Percentiles rank a stretch among this genome's conserved stretches.
Evolutionary conservation across 139 green algal species (phyloP).

Genomic region (Coelastrella sp.): DNA sequence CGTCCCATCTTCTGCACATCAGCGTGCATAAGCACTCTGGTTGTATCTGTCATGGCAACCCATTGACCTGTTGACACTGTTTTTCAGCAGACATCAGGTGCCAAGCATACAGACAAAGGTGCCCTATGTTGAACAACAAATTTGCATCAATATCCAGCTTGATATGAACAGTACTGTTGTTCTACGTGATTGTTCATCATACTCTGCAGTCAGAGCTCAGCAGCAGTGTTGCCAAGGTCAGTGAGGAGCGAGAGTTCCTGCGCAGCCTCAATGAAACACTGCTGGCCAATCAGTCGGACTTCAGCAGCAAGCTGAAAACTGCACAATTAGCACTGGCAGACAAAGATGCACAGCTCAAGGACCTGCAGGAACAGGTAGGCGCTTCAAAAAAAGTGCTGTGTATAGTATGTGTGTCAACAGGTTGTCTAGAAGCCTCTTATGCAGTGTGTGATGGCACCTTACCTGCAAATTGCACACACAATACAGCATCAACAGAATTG

Average conservation of each 20-base stretch:
- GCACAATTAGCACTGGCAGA: constrained; percentile 53
- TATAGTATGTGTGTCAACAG: not conserved
- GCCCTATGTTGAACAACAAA: too few relatives aligned
- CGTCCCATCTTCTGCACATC: too few relatives aligned
- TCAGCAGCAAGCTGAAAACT: constrained; percentile 52
- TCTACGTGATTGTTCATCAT: not conserved
- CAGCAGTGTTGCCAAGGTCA: constrained; percentile 49
- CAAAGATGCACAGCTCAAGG: constrained; percentile 60
- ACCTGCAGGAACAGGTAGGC: constrained; percentile 73
- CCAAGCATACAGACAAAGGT: too few relatives aligned
- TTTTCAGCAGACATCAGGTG: too few relatives aligned
- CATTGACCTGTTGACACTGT: too few relatives aligned
- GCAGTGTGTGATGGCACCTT: too few relatives aligned
- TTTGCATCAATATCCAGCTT: not conserved
- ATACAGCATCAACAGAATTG: too few relatives aligned
- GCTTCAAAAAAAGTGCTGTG: not conserved
- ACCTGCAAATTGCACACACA: too few relatives aligned
- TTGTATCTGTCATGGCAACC: too few relatives aligned
- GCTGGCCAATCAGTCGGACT: constrained; percentile 73
- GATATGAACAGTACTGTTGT: not conserved
- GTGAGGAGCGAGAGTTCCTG: constrained; percentile 82
- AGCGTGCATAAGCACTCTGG: too few relatives aligned
- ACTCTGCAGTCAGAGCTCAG: constrained; percentile 57
- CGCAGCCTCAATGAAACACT: constrained; percentile 78
- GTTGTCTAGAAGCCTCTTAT: not conserved